A percentile compares a stretch with the other conserved stretches of the same genome.
These are phyloP conservation scores for Candida sp. DNA, from an alignment of 1,139 yeast species.

Conservation along the genomic window DNA sequence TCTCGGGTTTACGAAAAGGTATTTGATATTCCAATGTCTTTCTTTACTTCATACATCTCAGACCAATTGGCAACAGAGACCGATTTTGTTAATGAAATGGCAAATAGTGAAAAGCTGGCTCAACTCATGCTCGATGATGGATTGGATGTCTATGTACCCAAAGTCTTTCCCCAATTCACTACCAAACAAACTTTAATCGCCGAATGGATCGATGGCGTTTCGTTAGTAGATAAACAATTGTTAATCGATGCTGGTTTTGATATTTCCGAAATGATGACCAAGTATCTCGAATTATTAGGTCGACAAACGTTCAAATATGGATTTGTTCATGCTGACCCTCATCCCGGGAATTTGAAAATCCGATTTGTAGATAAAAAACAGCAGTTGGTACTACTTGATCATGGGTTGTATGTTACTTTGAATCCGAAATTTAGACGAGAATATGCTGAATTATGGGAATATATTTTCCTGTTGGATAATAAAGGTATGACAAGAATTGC, in stretches of 20 bases:
- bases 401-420: slow-evolving; percentile 65
- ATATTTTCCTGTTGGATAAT: slow-evolving; percentile 51
- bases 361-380: slow-evolving; percentile 44
- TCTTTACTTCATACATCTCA: slow-evolving; percentile 56
- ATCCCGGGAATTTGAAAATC: slow-evolving; percentile 73
- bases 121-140: slow-evolving; percentile 20
- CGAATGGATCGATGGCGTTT: slow-evolving; percentile 77
- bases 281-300: slow-evolving; percentile 55
- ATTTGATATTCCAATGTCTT: slow-evolving; percentile 62
- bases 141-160: slow-evolving; percentile 46
- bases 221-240: slow-evolving; percentile 44
- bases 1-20: slow-evolving; percentile 53
- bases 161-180: slow-evolving; percentile 41
- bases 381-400: slow-evolving; percentile 69
- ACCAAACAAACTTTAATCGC: slow-evolving; percentile 53
- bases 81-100: slow-evolving; percentile 54
- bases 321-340: slow-evolving; percentile 77
- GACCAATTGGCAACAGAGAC: slow-evolving; percentile 59
- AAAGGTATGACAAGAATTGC: slow-evolving; percentile 49
- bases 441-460: slow-evolving; percentile 63
- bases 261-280: slow-evolving; percentile 43
- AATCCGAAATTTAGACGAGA: slow-evolving; percentile 49
- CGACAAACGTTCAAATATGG: slow-evolving; percentile 76
- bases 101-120: slow-evolving; percentile 41
- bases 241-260: slow-evolving; percentile 41